These are phyloP conservation scores for Fomitiporia mediterranea DNA, from an alignment of 1,284 basidiomycete species.

Conservation along the genomic window DNA sequence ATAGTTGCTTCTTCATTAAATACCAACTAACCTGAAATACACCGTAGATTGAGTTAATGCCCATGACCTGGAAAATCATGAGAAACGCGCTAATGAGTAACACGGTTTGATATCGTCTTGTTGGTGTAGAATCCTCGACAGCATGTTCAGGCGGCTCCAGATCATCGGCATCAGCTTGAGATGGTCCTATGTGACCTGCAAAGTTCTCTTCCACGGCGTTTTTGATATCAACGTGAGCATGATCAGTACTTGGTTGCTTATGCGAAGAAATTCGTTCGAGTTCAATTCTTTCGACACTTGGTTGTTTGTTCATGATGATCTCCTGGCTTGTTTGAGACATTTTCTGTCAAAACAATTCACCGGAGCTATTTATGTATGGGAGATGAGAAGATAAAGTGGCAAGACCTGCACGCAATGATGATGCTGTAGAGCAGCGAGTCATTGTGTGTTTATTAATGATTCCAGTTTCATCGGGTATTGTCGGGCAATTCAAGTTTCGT, in stretches of 20 bases:
- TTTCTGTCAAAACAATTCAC: not conserved
- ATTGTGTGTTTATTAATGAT: too few species aligned
- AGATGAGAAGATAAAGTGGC: too few species aligned
- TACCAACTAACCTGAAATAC: constrained; percentile 32
- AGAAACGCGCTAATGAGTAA: constrained; percentile 38
- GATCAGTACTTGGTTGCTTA: not conserved
- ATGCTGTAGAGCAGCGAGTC: too few species aligned
- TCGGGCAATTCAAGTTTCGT: too few species aligned
- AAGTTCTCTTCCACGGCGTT: not conserved
- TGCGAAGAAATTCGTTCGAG: not conserved
- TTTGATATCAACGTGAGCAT: not conserved
- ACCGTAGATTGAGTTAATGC: constrained; percentile 38
- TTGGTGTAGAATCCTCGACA: constrained; percentile 21
- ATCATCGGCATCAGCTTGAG: not conserved
- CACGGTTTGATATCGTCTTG: constrained; percentile 34
- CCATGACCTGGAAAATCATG: constrained; percentile 44
- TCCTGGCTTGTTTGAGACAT: not conserved
- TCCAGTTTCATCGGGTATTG: too few species aligned
- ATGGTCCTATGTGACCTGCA: not conserved
- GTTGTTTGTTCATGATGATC: not conserved
- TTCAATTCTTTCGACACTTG: not conserved
- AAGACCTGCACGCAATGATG: too few species aligned
- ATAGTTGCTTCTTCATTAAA: not conserved
- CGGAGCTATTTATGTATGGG: too few species aligned
- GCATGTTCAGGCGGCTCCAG: constrained; percentile 4